Evolutionary conservation across 73 alveolate species (phyloP).

Genomic region (Blepharisma stoltei): DNA sequence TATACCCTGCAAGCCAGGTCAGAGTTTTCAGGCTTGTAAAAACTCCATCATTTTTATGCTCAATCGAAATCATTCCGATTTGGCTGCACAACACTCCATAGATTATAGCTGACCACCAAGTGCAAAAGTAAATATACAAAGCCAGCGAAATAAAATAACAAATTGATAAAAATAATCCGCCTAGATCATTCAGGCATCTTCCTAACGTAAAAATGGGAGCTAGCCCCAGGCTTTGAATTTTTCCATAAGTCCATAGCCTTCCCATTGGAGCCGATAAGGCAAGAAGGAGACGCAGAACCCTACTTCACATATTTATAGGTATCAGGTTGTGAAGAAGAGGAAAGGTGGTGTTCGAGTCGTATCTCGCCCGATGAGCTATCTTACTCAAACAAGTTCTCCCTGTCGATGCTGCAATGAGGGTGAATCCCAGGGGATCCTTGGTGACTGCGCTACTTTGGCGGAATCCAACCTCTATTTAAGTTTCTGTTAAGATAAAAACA

Average conservation of each 20-base stretch:
- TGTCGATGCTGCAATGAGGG: too few species aligned
- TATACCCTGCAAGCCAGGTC: conserved; percentile 33
- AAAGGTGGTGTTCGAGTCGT: too few species aligned
- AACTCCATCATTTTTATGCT: conserved; percentile 40
- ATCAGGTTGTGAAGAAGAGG: too few species aligned
- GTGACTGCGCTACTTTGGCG: conserved; percentile 17
- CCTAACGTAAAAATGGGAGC: too few species aligned
- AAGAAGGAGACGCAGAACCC: too few species aligned
- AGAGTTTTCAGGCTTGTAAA: conserved; percentile 30
- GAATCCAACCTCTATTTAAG: background rate
- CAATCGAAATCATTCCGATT: conserved; percentile 39
- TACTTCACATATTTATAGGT: too few species aligned
- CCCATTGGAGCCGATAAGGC: too few species aligned
- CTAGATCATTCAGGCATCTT: too few species aligned
- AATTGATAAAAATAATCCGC: background rate
- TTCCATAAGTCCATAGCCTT: too few species aligned
- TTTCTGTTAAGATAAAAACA: background rate
- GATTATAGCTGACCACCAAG: conserved; percentile 15
- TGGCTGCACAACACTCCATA: conserved; percentile 30
- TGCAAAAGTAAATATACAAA: conserved; percentile 1
- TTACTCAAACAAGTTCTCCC: too few species aligned
- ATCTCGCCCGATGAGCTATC: too few species aligned
- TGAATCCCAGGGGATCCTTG: conserved; percentile 20
- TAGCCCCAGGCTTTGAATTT: too few species aligned
- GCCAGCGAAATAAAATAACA: background rate